Conservation (phyloP, 2,329 filamentous ascomycete genomes). For the Aspergillus sp. region DNA sequence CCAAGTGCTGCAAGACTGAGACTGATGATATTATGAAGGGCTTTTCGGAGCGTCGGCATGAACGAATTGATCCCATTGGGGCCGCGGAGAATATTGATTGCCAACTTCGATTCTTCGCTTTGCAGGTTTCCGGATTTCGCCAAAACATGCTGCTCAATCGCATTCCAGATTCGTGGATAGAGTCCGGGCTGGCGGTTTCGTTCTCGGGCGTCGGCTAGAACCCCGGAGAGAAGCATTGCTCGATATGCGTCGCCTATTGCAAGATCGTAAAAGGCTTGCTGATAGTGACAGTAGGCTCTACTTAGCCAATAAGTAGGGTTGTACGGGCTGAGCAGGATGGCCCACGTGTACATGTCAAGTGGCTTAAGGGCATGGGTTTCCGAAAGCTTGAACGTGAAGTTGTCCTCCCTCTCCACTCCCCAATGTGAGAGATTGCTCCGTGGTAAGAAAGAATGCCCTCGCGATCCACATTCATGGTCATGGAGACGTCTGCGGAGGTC, state of each 20-base stretch:
- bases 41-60: conserved; percentile 19
- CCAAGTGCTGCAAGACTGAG: conserved; percentile 24
- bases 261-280: conserved; percentile 25
- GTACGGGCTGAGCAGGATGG: conserved; percentile 27
- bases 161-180: conserved; percentile 23
- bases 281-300: conserved; percentile 28
- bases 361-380: conserved; percentile 11
- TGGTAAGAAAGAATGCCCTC: conserved; percentile 12
- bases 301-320: conserved; percentile 32
- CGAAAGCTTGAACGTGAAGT: conserved; percentile 12
- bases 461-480: conserved; percentile 9
- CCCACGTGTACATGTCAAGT: conserved; percentile 31
- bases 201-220: conserved; percentile 13
- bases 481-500: conserved; percentile 16
- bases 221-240: conserved; percentile 26
- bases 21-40: conserved; percentile 21
- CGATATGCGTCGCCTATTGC: conserved; percentile 33
- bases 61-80: conserved; percentile 23
- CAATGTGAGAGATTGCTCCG: conserved; percentile 21
- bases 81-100: conserved; percentile 14
- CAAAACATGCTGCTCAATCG: conserved; percentile 27
- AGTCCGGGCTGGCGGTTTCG: conserved; percentile 20
- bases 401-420: conserved; percentile 12
- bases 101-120: conserved; percentile 1
- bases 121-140: conserved; percentile 6